Evolutionary conservation across 129 eudicot genomes (phyloP), one percentile per base, ranked within the genome.

Genomic region (Tagetes patula): DNA sequence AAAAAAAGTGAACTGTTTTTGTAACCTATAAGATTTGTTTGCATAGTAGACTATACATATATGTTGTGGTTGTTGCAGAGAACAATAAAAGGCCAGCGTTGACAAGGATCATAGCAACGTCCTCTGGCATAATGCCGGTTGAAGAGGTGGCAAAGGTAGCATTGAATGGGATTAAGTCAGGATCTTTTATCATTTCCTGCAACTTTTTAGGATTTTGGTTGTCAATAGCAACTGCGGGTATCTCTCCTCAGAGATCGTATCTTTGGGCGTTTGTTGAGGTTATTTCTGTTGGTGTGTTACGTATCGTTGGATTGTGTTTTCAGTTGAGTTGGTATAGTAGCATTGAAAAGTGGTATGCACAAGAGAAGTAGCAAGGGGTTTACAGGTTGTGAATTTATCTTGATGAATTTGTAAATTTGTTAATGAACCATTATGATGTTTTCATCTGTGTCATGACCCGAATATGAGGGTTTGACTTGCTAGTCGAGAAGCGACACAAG

Each of bases 191-290:
- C 11, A 82, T 89, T n/a, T 82, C 85, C 50, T 92, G 98, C 87
- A 92, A 92, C 81, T 80, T 85, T 30, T 88, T 83, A 56, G 96
- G 96, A 8, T 69, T 77, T 70, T 63, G 84, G 38, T 76, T 89
- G 47, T 73, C 87, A 36, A 73, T 92, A 45, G 94, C 85, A 27
- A 89, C 96, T 45, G 91, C 91, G 33, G 96, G 97, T 77, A 68
- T 83, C 41, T 80, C 91, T 14, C 97, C 97, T 68, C 97, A 89
- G 80, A 82, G 88, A 73, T 92, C 97, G 32, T 82, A 43, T 46
- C 56, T 89, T 3, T 83, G 84, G 96, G 97, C 97, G n/a, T 89
- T 87, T 56, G 75, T 92, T 53, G 97, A 92, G 80, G 91, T 92
- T 37, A 47, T 78, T 72, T 67, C 73, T 50, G 79, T 74, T 59